These are phyloP conservation scores for Coemansia sp. DNA, from an alignment of 192 early-diverging fungal species.

Conservation along the genomic window DNA sequence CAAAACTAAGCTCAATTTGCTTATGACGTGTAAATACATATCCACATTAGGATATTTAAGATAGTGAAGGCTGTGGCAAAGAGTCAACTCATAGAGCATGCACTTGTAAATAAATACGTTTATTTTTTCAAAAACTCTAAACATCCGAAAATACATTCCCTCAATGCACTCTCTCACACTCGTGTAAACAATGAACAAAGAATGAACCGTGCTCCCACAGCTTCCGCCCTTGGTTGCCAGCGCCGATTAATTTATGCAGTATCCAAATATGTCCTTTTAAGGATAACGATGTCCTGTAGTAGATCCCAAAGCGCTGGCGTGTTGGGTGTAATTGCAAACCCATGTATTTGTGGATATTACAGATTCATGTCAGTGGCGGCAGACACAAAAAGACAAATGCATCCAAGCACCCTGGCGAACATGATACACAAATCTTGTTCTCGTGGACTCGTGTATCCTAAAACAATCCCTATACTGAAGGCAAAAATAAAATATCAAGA, in stretches of 20 bases:
- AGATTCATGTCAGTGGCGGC: neutral
- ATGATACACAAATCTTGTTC: neutral
- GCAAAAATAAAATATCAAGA: neutral
- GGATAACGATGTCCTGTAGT: slow-evolving; percentile 9
- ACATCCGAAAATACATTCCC: slow-evolving; percentile 8
- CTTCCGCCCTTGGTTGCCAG: neutral
- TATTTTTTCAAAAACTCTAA: slow-evolving; percentile 3
- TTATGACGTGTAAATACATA: neutral
- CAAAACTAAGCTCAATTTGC: neutral
- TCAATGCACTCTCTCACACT: neutral
- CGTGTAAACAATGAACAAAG: slow-evolving; percentile 12
- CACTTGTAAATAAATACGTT: neutral
- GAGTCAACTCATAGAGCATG: slow-evolving; percentile 7
- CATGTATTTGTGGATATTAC: neutral
- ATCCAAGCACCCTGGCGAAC: neutral
- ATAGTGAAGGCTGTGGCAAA: slow-evolving; percentile 1
- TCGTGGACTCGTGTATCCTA: slow-evolving; percentile 7
- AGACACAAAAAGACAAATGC: neutral
- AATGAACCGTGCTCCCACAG: slow-evolving; percentile 2
- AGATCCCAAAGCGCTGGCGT: slow-evolving; percentile 10
- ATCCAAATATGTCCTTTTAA: slow-evolving; percentile 25
- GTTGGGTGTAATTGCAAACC: slow-evolving; percentile 2
- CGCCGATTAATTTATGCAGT: slow-evolving; percentile 41
- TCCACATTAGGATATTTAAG: slow-evolving; percentile 13
- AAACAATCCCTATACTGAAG: neutral